Percentiles rank a stretch among this genome's conserved stretches.
These are phyloP conservation scores for Aspergillus thermomutatus DNA, from an alignment of 2,329 filamentous ascomycete species.

Conservation along the genomic window DNA sequence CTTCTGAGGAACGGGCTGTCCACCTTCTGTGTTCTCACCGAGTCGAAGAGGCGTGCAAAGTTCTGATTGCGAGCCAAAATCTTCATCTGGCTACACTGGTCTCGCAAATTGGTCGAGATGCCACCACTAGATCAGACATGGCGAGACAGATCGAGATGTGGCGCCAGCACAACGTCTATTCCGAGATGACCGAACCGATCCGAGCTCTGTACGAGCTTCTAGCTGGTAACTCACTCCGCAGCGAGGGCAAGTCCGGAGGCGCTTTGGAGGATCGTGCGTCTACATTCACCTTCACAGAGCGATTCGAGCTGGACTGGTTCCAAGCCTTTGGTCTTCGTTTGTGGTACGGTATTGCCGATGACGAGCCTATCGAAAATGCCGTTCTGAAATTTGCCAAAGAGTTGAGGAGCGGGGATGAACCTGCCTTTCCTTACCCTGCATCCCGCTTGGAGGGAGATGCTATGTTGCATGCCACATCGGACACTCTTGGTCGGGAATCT, in stretches of 20 bases:
- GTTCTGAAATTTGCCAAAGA: conserved; percentile 72
- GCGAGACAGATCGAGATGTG: conserved; percentile 77
- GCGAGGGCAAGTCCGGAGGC: conserved; percentile 68
- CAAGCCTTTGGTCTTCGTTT: conserved; percentile 87
- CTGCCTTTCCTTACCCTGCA: conserved; percentile 61
- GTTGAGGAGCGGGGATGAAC: conserved; percentile 66
- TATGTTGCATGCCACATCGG: conserved; percentile 59
- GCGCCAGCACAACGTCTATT: conserved; percentile 76
- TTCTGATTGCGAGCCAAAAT: conserved; percentile 71
- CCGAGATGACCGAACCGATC: conserved; percentile 80
- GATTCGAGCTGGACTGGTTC: conserved; percentile 87
- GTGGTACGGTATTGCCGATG: conserved; percentile 74
- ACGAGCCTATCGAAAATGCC: conserved; percentile 68
- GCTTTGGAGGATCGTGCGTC: conserved; percentile 75
- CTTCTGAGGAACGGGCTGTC: conserved; percentile 78
- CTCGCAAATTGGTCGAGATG: conserved; percentile 73
- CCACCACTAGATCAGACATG: conserved; percentile 69
- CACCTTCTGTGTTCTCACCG: conserved; percentile 75
- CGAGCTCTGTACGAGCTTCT: conserved; percentile 87
- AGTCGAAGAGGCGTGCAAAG: conserved; percentile 76
- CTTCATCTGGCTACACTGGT: conserved; percentile 82
- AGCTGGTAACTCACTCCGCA: conserved; percentile 80
- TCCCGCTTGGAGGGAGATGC: conserved; percentile 64
- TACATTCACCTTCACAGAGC: conserved; percentile 76
- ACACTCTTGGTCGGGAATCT: conserved; percentile 60